phyloP scores from a whole-genome alignment of 2,329 filamentous ascomycete genomes.

The Exophiala xenobiotica region DNA sequence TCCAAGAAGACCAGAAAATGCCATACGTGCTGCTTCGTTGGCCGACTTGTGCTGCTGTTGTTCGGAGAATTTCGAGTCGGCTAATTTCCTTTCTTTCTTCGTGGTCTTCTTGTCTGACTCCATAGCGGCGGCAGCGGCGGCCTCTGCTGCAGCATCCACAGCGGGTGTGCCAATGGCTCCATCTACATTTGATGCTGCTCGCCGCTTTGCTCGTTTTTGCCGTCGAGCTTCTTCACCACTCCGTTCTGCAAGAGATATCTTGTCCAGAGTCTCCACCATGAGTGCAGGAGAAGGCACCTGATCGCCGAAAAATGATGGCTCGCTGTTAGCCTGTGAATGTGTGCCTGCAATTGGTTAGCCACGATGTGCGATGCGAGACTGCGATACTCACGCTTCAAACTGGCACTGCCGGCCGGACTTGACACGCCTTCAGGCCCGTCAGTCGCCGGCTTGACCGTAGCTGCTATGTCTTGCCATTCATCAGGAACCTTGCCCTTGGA shows the following conservation, averaged over 20 bases:
- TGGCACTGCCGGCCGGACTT: constrained; percentile 34
- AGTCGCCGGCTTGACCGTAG: constrained; percentile 35
- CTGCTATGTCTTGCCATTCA: constrained; percentile 73
- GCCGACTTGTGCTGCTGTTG: constrained; percentile 77
- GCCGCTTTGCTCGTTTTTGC: constrained; percentile 65
- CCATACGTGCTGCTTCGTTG: constrained; percentile 78
- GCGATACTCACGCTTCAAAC: constrained; percentile 41
- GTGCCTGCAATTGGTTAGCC: constrained; percentile 36
- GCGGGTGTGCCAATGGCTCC: constrained; percentile 58
- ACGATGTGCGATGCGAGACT: constrained; percentile 29
- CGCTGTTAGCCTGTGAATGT: constrained; percentile 40
- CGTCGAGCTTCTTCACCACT: constrained; percentile 71
- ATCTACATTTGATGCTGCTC: constrained; percentile 53
- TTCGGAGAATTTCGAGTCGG: constrained; percentile 72
- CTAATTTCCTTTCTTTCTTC: constrained; percentile 84
- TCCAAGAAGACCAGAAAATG: constrained; percentile 62
- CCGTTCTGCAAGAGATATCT: constrained; percentile 59
- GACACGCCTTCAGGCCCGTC: constrained; percentile 23
- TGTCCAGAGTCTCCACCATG: constrained; percentile 36
- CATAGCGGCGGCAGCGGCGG: constrained; percentile 35
- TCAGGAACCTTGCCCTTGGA: constrained; percentile 76
- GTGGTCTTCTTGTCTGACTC: constrained; percentile 70
- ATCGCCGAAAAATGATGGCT: constrained; percentile 34
- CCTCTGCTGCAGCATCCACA: constrained; percentile 46
- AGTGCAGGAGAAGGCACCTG: constrained; percentile 7